A percentile compares a stretch with the other conserved stretches of the same genome.
These are phyloP conservation scores for Drechslera avenae DNA, from an alignment of 2,329 filamentous ascomycete species.

Conservation along the genomic window DNA sequence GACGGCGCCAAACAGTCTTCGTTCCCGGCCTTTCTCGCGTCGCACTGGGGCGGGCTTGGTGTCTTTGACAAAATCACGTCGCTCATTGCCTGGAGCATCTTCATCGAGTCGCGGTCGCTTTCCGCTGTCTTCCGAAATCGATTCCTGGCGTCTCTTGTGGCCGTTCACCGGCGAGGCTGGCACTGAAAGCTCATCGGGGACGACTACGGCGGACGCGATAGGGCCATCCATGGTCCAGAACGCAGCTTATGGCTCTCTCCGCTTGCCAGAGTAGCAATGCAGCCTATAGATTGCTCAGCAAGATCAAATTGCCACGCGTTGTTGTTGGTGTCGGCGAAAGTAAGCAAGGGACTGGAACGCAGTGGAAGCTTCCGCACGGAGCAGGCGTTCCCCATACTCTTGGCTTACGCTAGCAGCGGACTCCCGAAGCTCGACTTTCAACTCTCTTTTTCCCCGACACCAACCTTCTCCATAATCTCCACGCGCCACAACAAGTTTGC, in stretches of 20 bases:
- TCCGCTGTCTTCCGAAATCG: conserved; percentile 53
- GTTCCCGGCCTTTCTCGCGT: conserved; percentile 78
- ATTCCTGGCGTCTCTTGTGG: conserved; percentile 62
- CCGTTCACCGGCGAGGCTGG: conserved; percentile 38
- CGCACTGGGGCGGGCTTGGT: conserved; percentile 48
- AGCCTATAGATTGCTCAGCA: not conserved
- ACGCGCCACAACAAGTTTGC: conserved; percentile 4
- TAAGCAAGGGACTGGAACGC: conserved; percentile 7
- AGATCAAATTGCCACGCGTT: not conserved
- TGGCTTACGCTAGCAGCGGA: conserved; percentile 16
- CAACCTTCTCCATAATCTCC: conserved; percentile 16
- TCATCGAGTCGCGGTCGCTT: conserved; percentile 60
- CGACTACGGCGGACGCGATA: conserved; percentile 60
- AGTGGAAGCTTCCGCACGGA: conserved; percentile 34
- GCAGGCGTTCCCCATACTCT: conserved; percentile 21
- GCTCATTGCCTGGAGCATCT: conserved; percentile 27
- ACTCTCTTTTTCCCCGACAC: conserved; percentile 16
- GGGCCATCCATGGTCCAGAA: conserved; percentile 43
- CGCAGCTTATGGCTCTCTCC: not conserved
- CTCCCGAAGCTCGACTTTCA: conserved; percentile 14
- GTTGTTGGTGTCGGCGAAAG: not conserved
- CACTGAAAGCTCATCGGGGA: conserved; percentile 51
- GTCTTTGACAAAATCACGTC: conserved; percentile 26
- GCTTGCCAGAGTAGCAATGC: not conserved
- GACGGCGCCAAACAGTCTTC: conserved; percentile 83